A percentile compares a stretch with the other conserved stretches of the same genome.
Conservation (phyloP, 1,139 yeast species). For the Candida neerlandica region DNA sequence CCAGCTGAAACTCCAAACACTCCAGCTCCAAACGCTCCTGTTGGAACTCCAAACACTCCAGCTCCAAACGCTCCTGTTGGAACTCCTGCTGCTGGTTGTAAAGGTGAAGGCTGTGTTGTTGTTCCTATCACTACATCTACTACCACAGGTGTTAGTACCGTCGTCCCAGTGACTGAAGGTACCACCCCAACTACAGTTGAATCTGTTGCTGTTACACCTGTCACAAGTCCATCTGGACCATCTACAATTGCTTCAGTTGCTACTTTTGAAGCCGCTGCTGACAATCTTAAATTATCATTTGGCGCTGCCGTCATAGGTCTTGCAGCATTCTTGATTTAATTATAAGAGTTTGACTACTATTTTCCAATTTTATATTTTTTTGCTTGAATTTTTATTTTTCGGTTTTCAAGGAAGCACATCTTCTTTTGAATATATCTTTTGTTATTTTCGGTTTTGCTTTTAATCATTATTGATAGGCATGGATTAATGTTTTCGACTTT, state of each 20-base stretch:
- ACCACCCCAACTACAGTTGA: slow-evolving; percentile 3
- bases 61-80: neutral
- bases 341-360: neutral
- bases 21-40: neutral
- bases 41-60: neutral
- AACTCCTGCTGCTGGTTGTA: slow-evolving; percentile 3
- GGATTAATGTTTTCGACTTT: slow-evolving; percentile 1
- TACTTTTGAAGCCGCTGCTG: slow-evolving; percentile 11
- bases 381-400: neutral
- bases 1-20: neutral
- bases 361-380: neutral
- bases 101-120: slow-evolving; percentile 2
- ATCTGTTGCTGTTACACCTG: slow-evolving; percentile 3
- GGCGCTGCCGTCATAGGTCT: slow-evolving; percentile 13
- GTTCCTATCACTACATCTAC: slow-evolving; percentile 6
- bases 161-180: slow-evolving; percentile 6
- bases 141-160: slow-evolving; percentile 2
- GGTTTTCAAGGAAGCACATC: slow-evolving; percentile 1
- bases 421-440: neutral
- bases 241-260: slow-evolving; percentile 4
- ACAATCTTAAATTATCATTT: slow-evolving; percentile 9
- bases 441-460: slow-evolving; percentile 1
- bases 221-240: neutral
- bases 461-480: neutral
- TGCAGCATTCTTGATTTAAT: slow-evolving; percentile 12